Evolutionary conservation across 1,284 basidiomycete genomes (phyloP).

Genomic region (Ceratobasidium sp.): DNA sequence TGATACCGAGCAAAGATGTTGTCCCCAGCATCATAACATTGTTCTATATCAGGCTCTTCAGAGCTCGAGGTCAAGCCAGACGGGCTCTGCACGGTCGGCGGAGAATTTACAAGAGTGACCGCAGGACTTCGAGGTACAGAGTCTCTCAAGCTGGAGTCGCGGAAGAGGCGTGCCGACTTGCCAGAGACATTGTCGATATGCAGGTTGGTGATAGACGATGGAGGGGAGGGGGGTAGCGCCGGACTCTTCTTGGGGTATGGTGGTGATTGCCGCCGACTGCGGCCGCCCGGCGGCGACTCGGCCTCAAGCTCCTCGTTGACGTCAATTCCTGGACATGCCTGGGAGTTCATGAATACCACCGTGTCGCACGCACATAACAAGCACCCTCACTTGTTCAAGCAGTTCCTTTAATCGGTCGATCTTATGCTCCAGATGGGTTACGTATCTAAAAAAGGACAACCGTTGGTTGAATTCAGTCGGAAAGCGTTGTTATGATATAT

Average conservation of each 20-base stretch:
- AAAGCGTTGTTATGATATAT: constrained; percentile 14
- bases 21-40: neutral
- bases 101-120: constrained; percentile 28
- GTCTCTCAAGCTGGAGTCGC: constrained; percentile 2
- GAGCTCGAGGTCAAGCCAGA: neutral
- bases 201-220: constrained; percentile 35
- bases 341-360: neutral
- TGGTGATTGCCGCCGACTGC: constrained; percentile 12
- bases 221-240: constrained; percentile 31
- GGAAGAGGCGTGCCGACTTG: constrained; percentile 23
- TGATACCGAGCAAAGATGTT: constrained; percentile 41
- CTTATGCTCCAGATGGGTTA: constrained; percentile 37
- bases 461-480: neutral
- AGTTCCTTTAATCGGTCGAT: constrained; percentile 37
- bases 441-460: neutral
- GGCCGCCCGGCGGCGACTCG: constrained; percentile 1
- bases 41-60: neutral
- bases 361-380: neutral
- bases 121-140: constrained; percentile 31
- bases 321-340: constrained; percentile 34
- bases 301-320: constrained; percentile 35
- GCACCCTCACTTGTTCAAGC: constrained; percentile 27
- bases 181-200: constrained; percentile 39
- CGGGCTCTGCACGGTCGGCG: constrained; percentile 25
- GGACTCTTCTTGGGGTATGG: neutral